Conservation (phyloP, 1,284 basidiomycete genomes). For the Rhodotorula mucilaginosa region DNA sequence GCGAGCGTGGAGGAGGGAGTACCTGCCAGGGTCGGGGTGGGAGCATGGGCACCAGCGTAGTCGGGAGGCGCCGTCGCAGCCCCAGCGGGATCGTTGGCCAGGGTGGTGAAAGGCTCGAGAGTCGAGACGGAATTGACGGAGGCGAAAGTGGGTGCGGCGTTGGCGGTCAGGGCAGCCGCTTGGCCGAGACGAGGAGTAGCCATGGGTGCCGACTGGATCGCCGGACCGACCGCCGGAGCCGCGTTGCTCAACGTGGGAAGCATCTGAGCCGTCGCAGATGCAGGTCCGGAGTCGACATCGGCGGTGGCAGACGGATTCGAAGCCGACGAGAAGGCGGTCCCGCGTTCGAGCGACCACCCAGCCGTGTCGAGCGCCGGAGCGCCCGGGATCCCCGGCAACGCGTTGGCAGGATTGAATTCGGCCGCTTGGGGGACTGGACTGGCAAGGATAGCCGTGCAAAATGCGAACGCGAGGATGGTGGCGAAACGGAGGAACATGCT, state of each 20-base stretch:
- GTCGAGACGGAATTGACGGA: too few species aligned
- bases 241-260: too few species aligned
- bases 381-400: neutral
- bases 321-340: neutral
- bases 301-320: neutral
- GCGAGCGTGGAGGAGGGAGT: neutral
- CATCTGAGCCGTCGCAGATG: neutral
- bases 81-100: neutral
- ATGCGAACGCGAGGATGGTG: neutral
- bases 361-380: slow-evolving; percentile 3
- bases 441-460: neutral
- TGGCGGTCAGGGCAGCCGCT: too few species aligned
- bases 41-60: neutral
- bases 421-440: neutral
- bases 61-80: too few species aligned
- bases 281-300: neutral
- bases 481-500: too few species aligned
- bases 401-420: neutral
- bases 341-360: neutral
- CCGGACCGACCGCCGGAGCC: too few species aligned
- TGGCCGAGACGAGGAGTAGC: too few species aligned
- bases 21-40: neutral
- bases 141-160: too few species aligned
- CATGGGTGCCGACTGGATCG: too few species aligned
- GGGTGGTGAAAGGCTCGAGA: neutral